Conservation (phyloP, 192 early-diverging fungal genomes). For the Jimgerdemannia flammicorona region DNA sequence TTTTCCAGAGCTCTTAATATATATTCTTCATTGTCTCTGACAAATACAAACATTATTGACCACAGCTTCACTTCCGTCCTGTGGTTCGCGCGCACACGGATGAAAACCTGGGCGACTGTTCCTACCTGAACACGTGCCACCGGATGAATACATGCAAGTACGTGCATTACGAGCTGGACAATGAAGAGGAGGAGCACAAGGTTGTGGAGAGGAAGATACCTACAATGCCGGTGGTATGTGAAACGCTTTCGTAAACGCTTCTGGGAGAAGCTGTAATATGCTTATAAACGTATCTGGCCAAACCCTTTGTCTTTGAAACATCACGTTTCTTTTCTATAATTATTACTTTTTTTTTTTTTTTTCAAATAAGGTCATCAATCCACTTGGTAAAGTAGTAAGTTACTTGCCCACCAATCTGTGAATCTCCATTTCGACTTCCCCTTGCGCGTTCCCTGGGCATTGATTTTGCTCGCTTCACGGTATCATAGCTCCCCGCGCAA, state of each 20-base stretch:
- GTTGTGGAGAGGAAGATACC: not conserved
- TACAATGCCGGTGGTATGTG: not conserved
- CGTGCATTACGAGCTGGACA: constrained; percentile 58
- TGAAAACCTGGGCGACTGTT: constrained; percentile 53
- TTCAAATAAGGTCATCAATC: not conserved
- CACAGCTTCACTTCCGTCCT: constrained; percentile 46
- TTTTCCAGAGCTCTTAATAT: too few species aligned
- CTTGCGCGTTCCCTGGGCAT: too few species aligned
- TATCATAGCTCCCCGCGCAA: constrained; percentile 46
- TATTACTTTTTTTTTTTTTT: not conserved
- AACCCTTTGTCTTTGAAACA: not conserved
- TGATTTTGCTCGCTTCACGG: not conserved
- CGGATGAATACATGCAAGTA: constrained; percentile 60
- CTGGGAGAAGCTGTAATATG: too few species aligned
- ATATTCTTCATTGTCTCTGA: not conserved
- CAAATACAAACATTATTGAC: constrained; percentile 4
- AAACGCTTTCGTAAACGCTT: too few species aligned
- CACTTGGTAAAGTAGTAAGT: constrained; percentile 2
- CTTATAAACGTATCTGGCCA: too few species aligned
- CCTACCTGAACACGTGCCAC: constrained; percentile 65
- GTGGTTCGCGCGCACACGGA: constrained; percentile 50
- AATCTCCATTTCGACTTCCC: too few species aligned
- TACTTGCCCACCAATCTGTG: too few species aligned
- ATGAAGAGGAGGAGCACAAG: constrained; percentile 9
- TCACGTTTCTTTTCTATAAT: not conserved